Base-by-base conservation (phyloP, 2,329 filamentous ascomycete genomes). In the Claviceps purpurea region DNA sequence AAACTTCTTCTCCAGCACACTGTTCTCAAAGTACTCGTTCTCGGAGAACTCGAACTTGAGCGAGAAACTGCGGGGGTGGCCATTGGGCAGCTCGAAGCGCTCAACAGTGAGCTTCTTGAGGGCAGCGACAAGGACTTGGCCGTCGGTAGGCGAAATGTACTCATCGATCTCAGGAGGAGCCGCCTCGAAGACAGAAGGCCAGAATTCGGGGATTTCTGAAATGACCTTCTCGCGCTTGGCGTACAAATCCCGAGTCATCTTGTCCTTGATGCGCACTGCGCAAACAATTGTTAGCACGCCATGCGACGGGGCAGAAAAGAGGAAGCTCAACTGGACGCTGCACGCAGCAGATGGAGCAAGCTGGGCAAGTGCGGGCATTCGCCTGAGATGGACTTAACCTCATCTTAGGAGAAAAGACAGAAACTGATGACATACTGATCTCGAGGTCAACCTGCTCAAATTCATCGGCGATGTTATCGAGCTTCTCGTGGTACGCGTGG, bases 141-240 rank as follows among this genome's bases (percentile, higher is more conserved):
- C 82, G 72, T 97, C 91, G 48, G 79, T 78, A 44, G 88, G 85
- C 65, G 89, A 83, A 65, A 97, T 85, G 75, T 84, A 89, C 69
- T 89, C 84, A 70, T 95, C 89, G 60, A 98, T 79, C 57, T 95
- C 89, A 47, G 79, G 76, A 2, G 90, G 89, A 2, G 87, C 83
- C 71, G 89, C 85, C 73, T 95, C 87, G 66, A 97, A 78, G 53
- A 96, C 90, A 54, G 94, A 79, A n/a, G 87, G 77, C 93, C 93
- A 97, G 80, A 97, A 98, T 72, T 87, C 82, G 60, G 82, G 79
- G 64, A 96, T 90, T 63, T 83, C 75, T 57, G 78, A 69, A 57
- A 93, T 73, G 57, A 89, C 70, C 60, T 79, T 76, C 58, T 79
- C 75, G 65, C 91, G 88, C 71, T 86, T 87, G 61, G 78, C 75